Evolutionary conservation across 176 grass and related monocot genomes (phyloP), one percentile per base, ranked within the genome.

Genomic region (Hordeum marinum): DNA sequence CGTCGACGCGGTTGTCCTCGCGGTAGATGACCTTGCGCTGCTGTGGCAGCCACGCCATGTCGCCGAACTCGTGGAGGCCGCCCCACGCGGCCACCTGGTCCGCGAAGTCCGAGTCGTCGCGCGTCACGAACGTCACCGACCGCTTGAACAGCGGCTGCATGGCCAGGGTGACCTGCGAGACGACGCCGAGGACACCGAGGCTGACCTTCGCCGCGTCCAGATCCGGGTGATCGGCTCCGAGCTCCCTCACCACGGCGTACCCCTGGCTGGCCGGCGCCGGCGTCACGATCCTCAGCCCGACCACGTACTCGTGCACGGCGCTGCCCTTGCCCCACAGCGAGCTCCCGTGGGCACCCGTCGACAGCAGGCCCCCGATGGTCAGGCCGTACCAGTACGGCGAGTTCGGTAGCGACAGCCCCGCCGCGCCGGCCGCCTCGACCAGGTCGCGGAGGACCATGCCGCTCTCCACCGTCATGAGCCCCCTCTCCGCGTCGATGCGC

Each of bases 121-220:
- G 71, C 12, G 26, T 64, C 26, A 24, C 24, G 61, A 27, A 63
- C 61, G 61, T 63, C 61, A 63, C 11, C 61, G 61, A 63, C 25
- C 61, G 61, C 25, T 63, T 63, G 61, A 63, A 63, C 61, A 63
- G 25, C 11, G 61, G 61, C 24, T 63, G 24, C 61, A 63, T 11
- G 24, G 61, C 61, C 61, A 63, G 25, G 12, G 61, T 63, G 24
- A 63, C 61, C 61, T 63, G 61, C 0, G 61, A 63, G 25, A 63
- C 25, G 0, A 63, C 61, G 25, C 61, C 61, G 25, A 63, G 61
- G 8, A 63, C 61, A 1, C 61, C 54, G 54, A 91, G 89, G 37
- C 85, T 88, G 45, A 91, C 89, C 75, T 91, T 91, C 68, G 81
- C 89, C 0, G 91, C 91, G 48, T 90, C 85, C 25, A 93, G 24